phyloP scores from a whole-genome alignment of 108 stramenopile genomes.

The Aurantiochytrium sp. region DNA sequence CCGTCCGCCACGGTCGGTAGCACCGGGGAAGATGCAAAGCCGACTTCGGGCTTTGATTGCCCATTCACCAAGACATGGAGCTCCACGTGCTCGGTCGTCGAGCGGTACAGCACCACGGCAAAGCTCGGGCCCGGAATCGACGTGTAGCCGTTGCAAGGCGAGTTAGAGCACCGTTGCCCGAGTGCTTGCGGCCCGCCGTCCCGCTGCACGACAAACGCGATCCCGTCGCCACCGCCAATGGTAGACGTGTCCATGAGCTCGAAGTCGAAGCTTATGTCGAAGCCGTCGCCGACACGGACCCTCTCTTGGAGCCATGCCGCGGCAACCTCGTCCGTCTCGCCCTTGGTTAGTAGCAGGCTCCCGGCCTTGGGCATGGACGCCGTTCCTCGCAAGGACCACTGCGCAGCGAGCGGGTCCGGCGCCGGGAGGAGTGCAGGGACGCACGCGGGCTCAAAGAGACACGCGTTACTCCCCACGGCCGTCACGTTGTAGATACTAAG shows the following conservation, averaged over 20 bases:
- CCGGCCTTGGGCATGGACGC: neutral
- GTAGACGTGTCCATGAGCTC: neutral
- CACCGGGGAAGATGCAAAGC: neutral
- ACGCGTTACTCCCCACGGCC: neutral
- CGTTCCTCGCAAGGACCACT: neutral
- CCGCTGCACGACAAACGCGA: neutral
- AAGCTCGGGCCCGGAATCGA: neutral
- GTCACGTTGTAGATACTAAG: neutral
- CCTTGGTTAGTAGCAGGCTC: neutral
- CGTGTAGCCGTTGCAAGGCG: neutral
- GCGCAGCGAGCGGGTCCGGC: neutral
- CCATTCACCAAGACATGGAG: neutral
- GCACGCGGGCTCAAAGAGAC: neutral
- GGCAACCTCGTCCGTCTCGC: neutral
- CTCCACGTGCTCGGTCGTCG: neutral
- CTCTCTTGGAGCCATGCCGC: neutral
- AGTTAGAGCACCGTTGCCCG: neutral
- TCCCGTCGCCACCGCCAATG: neutral
- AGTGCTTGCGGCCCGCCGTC: neutral
- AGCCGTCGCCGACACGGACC: neutral
- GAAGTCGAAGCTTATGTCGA: neutral
- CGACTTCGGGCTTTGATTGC: neutral
- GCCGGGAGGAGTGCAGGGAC: neutral
- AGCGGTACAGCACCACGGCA: neutral
- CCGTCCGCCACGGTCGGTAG: neutral